Base-by-base conservation (phyloP, 2,329 filamentous ascomycete genomes). In the Paecilomyces fulvus region DNA sequence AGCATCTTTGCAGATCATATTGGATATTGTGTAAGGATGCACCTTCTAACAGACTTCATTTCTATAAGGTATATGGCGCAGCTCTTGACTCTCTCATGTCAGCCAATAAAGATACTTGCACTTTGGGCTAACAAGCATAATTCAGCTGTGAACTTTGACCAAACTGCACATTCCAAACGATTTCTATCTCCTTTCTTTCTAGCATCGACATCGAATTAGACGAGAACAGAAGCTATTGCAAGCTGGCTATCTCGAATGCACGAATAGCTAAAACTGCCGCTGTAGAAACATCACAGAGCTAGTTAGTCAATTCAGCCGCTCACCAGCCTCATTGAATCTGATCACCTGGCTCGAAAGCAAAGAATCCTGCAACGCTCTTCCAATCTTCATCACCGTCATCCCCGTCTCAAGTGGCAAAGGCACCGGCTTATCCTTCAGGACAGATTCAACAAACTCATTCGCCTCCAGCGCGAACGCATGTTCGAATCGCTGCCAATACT, bases 401-500 rank as follows among this genome's bases (percentile, higher is more conserved):
- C 52, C 51, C 20, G 50, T 30, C n/a, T 46, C 23, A 17, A 57
- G 55, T 4, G 28, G 31, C 20, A 57, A 17, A 10, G 55, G 52
- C n/a, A 52, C 37, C 6, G 37, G 8, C 8, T 21, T 59, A 10
- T 59, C 25, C 17, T 60, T 55, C 17, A 63, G 53, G 7, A 59
- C 43, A 9, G 55, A 37, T 25, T 57, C 60, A 9, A 59, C 57
- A 54, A 66, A 70, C 20, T 61, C 61, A 49, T 61, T 64, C 12
- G 60, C 59, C 48, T 68, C 67, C 1, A 53, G 57, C 3, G 65
- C 65, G 57, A 70, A 68, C 2, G 65, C 64, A 10, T 62, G 60
- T 25, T 63, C 58, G 52, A 64, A 70, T 12, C 67, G 59, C 23
- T 68, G 59, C 21, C 60, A 63, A 58, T 62, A 70, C n/a, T 60